Percentiles rank a stretch among this genome's conserved stretches.
These are phyloP conservation scores for Podaxis rugospora DNA, from an alignment of 768 basidiomycete species.

Conservation along the genomic window DNA sequence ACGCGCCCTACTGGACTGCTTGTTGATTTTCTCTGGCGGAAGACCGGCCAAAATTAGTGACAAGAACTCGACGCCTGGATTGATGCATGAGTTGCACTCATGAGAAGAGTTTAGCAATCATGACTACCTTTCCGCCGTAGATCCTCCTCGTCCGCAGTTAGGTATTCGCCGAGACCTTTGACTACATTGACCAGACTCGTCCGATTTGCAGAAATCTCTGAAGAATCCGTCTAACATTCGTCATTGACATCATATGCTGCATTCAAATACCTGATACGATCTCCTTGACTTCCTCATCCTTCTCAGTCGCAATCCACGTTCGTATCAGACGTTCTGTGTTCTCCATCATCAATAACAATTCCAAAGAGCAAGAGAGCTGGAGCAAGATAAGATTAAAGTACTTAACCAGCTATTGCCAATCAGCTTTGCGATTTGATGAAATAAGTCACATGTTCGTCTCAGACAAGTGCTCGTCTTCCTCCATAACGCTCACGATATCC, in stretches of 20 bases:
- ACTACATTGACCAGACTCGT: conserved; percentile 73
- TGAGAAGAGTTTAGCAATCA: not conserved
- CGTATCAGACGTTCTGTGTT: conserved; percentile 47
- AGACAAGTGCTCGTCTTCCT: not conserved
- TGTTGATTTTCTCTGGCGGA: conserved; percentile 61
- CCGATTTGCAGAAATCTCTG: conserved; percentile 48
- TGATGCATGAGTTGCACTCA: not conserved
- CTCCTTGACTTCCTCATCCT: conserved; percentile 54
- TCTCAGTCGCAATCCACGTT: conserved; percentile 68
- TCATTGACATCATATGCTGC: not conserved
- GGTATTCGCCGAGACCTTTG: conserved; percentile 80
- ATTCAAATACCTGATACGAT: conserved; percentile 53
- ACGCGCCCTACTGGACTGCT: conserved; percentile 69
- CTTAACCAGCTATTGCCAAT: not conserved
- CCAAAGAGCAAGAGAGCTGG: not conserved
- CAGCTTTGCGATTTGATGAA: not conserved
- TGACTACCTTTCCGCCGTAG: conserved; percentile 71
- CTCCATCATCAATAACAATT: conserved; percentile 26
- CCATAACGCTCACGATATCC: not conserved
- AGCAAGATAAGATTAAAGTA: conserved; percentile 6
- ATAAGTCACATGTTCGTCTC: conserved; percentile 9
- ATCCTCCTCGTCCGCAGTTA: conserved; percentile 82
- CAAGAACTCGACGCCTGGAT: conserved; percentile 78
- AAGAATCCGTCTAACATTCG: conserved; percentile 5
- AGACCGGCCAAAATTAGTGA: conserved; percentile 63